Evolutionary conservation across 129 eudicot species (phyloP).

Genomic region (Centaurea solstitialis): DNA sequence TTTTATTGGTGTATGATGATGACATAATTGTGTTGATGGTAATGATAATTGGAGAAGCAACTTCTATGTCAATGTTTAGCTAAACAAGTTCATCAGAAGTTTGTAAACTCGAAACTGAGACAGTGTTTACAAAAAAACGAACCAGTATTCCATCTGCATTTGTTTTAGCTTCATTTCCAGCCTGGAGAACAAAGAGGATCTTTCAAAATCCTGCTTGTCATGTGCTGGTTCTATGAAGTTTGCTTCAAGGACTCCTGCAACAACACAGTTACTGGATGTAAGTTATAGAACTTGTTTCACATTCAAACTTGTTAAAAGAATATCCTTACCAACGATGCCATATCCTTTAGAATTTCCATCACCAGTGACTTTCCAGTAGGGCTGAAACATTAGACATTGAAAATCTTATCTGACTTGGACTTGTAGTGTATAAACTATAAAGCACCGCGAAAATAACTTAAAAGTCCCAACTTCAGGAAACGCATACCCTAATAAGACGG

Average conservation of each 20-base stretch:
- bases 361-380: conserved; percentile 87
- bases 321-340: conserved; percentile 82
- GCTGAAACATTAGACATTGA: conserved; percentile 46
- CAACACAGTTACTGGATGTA: neutral
- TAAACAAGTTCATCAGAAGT: neutral
- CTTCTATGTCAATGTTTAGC: neutral
- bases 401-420: neutral
- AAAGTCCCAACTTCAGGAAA: neutral
- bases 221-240: conserved; percentile 98
- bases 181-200: conserved; percentile 67
- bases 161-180: conserved; percentile 77
- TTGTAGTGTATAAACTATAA: neutral
- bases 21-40: neutral
- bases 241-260: conserved; percentile 93
- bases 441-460: neutral
- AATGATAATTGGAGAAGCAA: neutral
- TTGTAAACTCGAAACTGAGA: neutral
- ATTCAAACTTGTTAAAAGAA: neutral
- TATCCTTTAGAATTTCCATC: conserved; percentile 79
- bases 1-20: neutral
- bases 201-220: conserved; percentile 98
- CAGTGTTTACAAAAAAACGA: conserved; percentile 11
- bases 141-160: conserved; percentile 94
- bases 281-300: neutral
- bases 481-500: conserved; percentile 87